A percentile compares a stretch with the other conserved stretches of the same genome.
phyloP scores from a whole-genome alignment of 805 yeast species.

The Candida fluviatilis region DNA sequence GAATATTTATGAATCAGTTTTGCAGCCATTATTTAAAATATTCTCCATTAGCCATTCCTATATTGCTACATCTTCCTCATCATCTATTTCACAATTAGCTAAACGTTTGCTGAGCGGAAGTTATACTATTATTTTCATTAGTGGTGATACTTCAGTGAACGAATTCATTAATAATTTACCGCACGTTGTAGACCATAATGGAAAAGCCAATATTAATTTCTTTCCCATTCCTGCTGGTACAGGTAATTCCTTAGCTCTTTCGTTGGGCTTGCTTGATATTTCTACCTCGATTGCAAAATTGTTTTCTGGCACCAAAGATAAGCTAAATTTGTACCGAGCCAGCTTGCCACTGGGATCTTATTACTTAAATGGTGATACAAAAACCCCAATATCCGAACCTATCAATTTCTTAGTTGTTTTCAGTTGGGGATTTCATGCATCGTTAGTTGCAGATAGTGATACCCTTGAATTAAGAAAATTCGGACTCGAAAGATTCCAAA shows the following conservation, averaged over 20 bases:
- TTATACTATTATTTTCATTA: slow-evolving; percentile 53
- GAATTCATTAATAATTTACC: slow-evolving; percentile 63
- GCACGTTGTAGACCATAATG: not conserved
- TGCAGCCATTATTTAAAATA: slow-evolving; percentile 44
- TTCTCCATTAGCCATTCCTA: slow-evolving; percentile 36
- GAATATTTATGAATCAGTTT: slow-evolving; percentile 37
- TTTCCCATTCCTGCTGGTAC: slow-evolving; percentile 71
- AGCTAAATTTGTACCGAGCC: slow-evolving; percentile 41
- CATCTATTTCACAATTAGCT: slow-evolving; percentile 42
- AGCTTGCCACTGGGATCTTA: slow-evolving; percentile 35
- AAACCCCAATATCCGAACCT: slow-evolving; percentile 10
- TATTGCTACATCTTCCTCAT: slow-evolving; percentile 36
- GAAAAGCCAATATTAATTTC: slow-evolving; percentile 17
- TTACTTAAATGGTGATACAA: slow-evolving; percentile 17
- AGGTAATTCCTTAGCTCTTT: slow-evolving; percentile 75
- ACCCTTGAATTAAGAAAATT: slow-evolving; percentile 57
- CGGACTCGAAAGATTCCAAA: slow-evolving; percentile 64
- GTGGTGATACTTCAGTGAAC: slow-evolving; percentile 83
- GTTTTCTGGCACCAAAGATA: slow-evolving; percentile 10
- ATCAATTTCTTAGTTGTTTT: slow-evolving; percentile 56
- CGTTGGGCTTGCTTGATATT: slow-evolving; percentile 41
- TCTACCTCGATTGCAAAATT: slow-evolving; percentile 15
- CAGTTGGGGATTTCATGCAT: slow-evolving; percentile 86
- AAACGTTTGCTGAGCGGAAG: slow-evolving; percentile 6
- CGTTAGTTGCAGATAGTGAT: slow-evolving; percentile 77